Conservation (phyloP, 148 eudicot species). For the Polygonum aviculare region DNA sequence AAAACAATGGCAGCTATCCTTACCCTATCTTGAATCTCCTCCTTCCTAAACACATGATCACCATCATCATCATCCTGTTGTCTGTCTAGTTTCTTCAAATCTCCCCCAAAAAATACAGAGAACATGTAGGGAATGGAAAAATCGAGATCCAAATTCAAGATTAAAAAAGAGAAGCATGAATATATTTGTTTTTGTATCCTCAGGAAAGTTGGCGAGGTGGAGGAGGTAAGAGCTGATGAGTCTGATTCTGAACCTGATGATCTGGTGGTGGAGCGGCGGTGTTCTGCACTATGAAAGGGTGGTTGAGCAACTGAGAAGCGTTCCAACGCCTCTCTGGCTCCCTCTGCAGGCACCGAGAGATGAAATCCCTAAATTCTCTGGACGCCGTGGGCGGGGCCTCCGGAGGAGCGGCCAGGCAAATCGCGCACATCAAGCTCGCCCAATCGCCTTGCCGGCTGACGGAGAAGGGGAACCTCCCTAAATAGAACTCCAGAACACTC, state of each 20-base stretch:
- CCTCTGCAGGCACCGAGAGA: constrained; percentile 63
- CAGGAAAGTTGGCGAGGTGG: constrained; percentile 9
- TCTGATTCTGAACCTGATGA: constrained; percentile 9
- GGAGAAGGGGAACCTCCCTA: constrained; percentile 65
- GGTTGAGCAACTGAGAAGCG: constrained; percentile 37
- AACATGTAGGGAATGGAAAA: neutral
- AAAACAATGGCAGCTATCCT: constrained; percentile 10
- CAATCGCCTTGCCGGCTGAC: constrained; percentile 68
- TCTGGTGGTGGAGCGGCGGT: neutral
- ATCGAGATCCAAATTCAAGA: neutral
- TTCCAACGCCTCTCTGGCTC: constrained; percentile 73
- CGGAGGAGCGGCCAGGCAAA: constrained; percentile 67
- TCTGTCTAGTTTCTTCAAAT: constrained; percentile 3
- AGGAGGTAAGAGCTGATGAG: constrained; percentile 13
- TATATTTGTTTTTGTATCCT: neutral
- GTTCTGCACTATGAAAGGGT: constrained; percentile 48
- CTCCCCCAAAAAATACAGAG: constrained; percentile 5
- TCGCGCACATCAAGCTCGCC: constrained; percentile 79
- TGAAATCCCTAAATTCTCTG: constrained; percentile 58
- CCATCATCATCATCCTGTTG: neutral
- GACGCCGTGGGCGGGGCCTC: constrained; percentile 62
- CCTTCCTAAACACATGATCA: constrained; percentile 2
- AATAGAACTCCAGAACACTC: constrained; percentile 62
- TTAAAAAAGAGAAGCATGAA: neutral
- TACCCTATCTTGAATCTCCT: constrained; percentile 8